These are phyloP conservation scores for Cystobasidium onofrii DNA, from an alignment of 768 basidiomycete species.

Conservation along the genomic window DNA sequence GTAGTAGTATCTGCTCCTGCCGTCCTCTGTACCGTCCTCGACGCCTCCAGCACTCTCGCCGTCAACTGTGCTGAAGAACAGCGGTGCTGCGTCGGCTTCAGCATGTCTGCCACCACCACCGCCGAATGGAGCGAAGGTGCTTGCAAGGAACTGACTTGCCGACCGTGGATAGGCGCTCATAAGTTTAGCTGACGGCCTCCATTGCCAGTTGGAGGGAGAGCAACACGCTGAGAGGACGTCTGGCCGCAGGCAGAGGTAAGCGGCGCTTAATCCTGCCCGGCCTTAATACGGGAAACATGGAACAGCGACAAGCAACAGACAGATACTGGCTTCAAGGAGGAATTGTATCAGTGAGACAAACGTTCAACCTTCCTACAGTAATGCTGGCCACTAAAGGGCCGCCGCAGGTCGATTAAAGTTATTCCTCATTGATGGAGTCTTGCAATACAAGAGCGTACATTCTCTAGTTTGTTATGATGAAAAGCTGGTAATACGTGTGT, in stretches of 20 bases:
- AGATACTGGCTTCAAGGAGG: no score
- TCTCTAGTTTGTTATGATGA: neutral
- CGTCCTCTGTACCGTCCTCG: neutral
- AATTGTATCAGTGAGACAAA: no score
- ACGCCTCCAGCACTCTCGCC: neutral
- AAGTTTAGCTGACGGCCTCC: neutral
- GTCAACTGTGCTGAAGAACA: slow-evolving; percentile 14
- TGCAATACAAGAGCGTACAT: neutral
- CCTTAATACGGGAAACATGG: no score
- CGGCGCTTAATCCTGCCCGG: no score
- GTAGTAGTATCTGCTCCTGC: neutral
- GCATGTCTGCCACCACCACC: neutral
- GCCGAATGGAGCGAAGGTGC: slow-evolving; percentile 5
- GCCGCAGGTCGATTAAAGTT: no score
- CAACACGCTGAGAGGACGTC: no score
- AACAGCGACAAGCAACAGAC: no score
- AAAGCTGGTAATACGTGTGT: neutral
- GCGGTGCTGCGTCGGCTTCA: neutral
- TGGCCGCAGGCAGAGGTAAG: no score
- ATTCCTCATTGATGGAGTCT: neutral
- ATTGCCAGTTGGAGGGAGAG: neutral
- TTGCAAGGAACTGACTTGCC: slow-evolving; percentile 1
- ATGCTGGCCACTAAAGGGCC: no score
- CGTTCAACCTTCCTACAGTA: no score
- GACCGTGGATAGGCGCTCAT: neutral